Conservation (phyloP, 2,329 filamentous ascomycete genomes). For the Fusarium palustre region DNA sequence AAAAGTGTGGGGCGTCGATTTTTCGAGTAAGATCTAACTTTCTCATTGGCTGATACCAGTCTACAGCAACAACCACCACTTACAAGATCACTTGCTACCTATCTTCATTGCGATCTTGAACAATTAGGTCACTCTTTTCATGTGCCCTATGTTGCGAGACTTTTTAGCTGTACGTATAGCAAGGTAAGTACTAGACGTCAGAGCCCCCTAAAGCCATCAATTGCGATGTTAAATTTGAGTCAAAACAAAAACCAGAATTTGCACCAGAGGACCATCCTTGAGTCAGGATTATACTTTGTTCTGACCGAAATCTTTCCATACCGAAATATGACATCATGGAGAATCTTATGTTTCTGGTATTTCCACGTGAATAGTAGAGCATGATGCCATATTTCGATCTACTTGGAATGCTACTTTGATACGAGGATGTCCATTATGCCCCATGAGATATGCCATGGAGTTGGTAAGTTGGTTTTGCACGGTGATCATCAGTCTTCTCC, state of each 20-base stretch:
- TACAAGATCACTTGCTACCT: background rate
- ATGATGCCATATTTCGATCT: background rate
- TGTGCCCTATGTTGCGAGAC: too few species aligned
- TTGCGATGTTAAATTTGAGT: background rate
- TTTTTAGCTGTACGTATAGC: too few species aligned
- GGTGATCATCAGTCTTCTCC: background rate
- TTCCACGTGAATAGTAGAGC: background rate
- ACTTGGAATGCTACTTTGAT: background rate
- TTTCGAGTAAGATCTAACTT: background rate
- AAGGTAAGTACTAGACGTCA: too few species aligned
- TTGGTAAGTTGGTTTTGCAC: background rate
- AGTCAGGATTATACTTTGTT: background rate
- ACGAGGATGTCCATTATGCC: background rate
- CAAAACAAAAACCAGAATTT: background rate
- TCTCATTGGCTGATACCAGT: conserved; percentile 15
- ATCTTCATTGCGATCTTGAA: background rate
- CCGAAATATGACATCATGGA: background rate
- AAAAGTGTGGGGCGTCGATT: conserved; percentile 31
- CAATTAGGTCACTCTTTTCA: too few species aligned
- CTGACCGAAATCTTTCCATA: background rate
- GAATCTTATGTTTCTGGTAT: background rate
- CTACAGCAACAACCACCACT: background rate
- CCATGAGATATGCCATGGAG: background rate
- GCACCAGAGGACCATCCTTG: background rate
- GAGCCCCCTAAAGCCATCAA: too few species aligned